Conservation (phyloP, 1,284 basidiomycete genomes). For the Macrocystidia cucumis region DNA sequence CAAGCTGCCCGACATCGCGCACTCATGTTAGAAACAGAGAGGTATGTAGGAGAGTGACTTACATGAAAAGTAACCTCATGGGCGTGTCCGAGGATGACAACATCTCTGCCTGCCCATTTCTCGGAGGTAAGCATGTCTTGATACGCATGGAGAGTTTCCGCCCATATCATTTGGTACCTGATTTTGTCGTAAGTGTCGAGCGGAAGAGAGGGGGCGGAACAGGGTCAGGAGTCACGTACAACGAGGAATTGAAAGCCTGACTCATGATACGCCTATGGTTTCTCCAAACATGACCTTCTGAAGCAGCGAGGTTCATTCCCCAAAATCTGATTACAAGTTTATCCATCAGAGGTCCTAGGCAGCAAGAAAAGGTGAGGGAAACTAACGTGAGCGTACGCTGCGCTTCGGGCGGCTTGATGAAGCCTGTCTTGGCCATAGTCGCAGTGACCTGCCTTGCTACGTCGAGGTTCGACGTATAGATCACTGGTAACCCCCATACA, state of each 20-base stretch:
- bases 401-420: slow-evolving; percentile 30
- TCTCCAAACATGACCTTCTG: slow-evolving; percentile 39
- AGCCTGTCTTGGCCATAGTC: slow-evolving; percentile 29
- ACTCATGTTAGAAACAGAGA: slow-evolving; percentile 1
- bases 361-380: neutral
- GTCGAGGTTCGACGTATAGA: slow-evolving; percentile 42
- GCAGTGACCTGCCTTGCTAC: slow-evolving; percentile 36
- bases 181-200: slow-evolving; percentile 1
- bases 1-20: slow-evolving; percentile 28
- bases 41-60: neutral
- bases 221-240: slow-evolving; percentile 26
- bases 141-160: slow-evolving; percentile 31
- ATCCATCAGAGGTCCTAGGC: neutral
- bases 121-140: slow-evolving; percentile 35
- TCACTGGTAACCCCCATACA: slow-evolving; percentile 25
- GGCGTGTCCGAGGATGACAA: slow-evolving; percentile 27
- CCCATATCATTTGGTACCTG: slow-evolving; percentile 40
- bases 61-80: slow-evolving; percentile 40
- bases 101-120: slow-evolving; percentile 30
- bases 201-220: too few relatives aligned
- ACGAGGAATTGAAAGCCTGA: slow-evolving; percentile 38
- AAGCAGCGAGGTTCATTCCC: slow-evolving; percentile 37
- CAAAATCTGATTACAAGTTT: slow-evolving; percentile 27
- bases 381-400: slow-evolving; percentile 25
- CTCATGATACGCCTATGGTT: slow-evolving; percentile 40